Percentiles rank a stretch among this genome's conserved stretches.
Conservation (phyloP, 2,329 filamentous ascomycete genomes). For the Apiospora hydei region DNA sequence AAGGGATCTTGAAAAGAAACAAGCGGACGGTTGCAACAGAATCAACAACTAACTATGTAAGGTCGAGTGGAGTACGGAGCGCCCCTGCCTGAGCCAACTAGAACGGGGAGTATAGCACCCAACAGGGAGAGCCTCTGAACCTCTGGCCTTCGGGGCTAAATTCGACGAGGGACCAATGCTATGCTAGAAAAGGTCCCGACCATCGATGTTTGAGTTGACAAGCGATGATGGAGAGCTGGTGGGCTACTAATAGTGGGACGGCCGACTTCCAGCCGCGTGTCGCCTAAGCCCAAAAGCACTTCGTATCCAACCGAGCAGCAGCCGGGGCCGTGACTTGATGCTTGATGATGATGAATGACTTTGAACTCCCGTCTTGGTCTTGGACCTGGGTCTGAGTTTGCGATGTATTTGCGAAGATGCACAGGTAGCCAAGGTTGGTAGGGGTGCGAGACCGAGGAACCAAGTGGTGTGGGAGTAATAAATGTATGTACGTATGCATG, state of each 20-base stretch:
- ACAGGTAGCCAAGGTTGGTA: not conserved
- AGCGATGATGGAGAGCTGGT: constrained; percentile 21
- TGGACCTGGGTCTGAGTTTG: constrained; percentile 5
- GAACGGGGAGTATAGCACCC: constrained; percentile 18
- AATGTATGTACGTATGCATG: not conserved
- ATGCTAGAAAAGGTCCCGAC: constrained; percentile 22
- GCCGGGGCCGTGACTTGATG: constrained; percentile 1
- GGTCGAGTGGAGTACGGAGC: constrained; percentile 8
- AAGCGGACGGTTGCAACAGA: constrained; percentile 21
- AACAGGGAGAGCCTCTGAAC: constrained; percentile 8
- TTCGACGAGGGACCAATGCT: constrained; percentile 14
- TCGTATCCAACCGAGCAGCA: constrained; percentile 20
- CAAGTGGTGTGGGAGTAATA: constrained; percentile 12
- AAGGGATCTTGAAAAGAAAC: constrained; percentile 9
- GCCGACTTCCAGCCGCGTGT: constrained; percentile 23
- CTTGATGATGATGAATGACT: constrained; percentile 13
- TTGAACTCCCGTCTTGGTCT: constrained; percentile 6
- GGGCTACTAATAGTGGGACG: constrained; percentile 24
- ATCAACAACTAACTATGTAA: constrained; percentile 23
- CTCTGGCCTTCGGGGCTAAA: constrained; percentile 12
- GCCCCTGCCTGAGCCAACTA: constrained; percentile 22
- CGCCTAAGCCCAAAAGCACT: constrained; percentile 18
- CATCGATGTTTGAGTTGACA: constrained; percentile 24
- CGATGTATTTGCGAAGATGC: not conserved
- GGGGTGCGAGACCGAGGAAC: not conserved